Evolutionary conservation across 495 filamentous ascomycete species (phyloP).

Genomic region (Neurospora sp.): DNA sequence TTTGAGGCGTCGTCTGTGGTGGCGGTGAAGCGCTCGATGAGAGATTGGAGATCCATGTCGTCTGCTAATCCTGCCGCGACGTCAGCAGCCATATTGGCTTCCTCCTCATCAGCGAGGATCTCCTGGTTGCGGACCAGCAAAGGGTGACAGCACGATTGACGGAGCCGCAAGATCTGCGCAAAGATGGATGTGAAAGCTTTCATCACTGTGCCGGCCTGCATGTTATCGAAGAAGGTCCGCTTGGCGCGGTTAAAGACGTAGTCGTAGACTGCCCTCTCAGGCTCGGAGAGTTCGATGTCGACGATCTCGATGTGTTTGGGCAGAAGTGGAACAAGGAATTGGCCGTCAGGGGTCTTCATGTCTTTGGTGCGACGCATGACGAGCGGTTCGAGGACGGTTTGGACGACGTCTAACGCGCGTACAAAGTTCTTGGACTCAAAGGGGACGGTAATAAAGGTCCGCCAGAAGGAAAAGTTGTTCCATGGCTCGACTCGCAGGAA

Average conservation of each 20-base stretch:
- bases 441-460: slow-evolving; percentile 93
- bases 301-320: slow-evolving; percentile 71
- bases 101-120: slow-evolving; percentile 80
- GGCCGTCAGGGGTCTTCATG: slow-evolving; percentile 90
- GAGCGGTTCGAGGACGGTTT: slow-evolving; percentile 89
- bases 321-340: slow-evolving; percentile 79
- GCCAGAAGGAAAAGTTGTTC: slow-evolving; percentile 98
- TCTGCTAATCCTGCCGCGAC: slow-evolving; percentile 72
- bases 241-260: slow-evolving; percentile 77
- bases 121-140: slow-evolving; percentile 74
- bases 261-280: slow-evolving; percentile 85
- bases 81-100: slow-evolving; percentile 70
- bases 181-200: slow-evolving; percentile 95
- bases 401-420: slow-evolving; percentile 89
- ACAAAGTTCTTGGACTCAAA: slow-evolving; percentile 94
- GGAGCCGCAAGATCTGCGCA: slow-evolving; percentile 87
- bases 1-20: slow-evolving; percentile 51
- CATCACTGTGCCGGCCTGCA: slow-evolving; percentile 84
- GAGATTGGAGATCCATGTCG: slow-evolving; percentile 85
- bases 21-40: slow-evolving; percentile 74
- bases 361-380: slow-evolving; percentile 94
- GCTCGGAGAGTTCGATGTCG: slow-evolving; percentile 69
- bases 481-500: slow-evolving; percentile 93
- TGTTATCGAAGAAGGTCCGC: slow-evolving; percentile 68
- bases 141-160: slow-evolving; percentile 92